Conservation (phyloP, 2,329 filamentous ascomycete genomes). For the Bisporella sp. region DNA sequence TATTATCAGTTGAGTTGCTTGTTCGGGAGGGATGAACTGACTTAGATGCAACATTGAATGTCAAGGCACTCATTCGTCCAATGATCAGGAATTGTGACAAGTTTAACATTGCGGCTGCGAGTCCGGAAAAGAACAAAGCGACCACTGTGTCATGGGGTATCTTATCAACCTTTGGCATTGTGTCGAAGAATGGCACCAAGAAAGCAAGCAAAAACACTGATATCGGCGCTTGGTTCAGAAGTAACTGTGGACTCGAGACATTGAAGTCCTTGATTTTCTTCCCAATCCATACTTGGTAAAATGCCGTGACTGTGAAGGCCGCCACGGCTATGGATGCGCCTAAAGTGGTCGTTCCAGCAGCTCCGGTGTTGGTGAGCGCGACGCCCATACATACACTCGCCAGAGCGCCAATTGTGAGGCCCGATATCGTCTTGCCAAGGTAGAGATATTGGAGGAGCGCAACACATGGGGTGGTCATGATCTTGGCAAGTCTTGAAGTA, state of each 20-base stretch:
- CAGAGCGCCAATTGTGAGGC: constrained; percentile 33
- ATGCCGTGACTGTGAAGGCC: constrained; percentile 37
- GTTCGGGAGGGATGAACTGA: constrained; percentile 9
- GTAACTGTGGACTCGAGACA: constrained; percentile 35
- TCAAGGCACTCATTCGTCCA: constrained; percentile 25
- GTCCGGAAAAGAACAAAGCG: constrained; percentile 33
- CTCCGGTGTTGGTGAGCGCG: constrained; percentile 34
- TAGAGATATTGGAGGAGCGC: constrained; percentile 37
- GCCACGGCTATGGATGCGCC: constrained; percentile 35
- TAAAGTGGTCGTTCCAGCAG: constrained; percentile 31
- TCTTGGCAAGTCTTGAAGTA: constrained; percentile 32
- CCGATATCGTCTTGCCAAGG: constrained; percentile 34
- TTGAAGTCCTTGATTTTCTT: constrained; percentile 39
- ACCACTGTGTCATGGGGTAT: constrained; percentile 34
- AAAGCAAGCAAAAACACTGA: constrained; percentile 36
- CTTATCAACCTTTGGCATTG: constrained; percentile 15
- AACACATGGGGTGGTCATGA: constrained; percentile 40
- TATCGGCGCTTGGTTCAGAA: constrained; percentile 39
- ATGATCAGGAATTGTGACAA: constrained; percentile 35
- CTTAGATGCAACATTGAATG: constrained; percentile 26
- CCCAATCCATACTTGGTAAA: constrained; percentile 42
- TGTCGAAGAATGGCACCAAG: constrained; percentile 37
- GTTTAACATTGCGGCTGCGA: constrained; percentile 34
- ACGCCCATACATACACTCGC: constrained; percentile 36
- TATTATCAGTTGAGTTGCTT: constrained; percentile 6